These are phyloP conservation scores for Penicillium salamii DNA, from an alignment of 495 filamentous ascomycete species.

Conservation along the genomic window DNA sequence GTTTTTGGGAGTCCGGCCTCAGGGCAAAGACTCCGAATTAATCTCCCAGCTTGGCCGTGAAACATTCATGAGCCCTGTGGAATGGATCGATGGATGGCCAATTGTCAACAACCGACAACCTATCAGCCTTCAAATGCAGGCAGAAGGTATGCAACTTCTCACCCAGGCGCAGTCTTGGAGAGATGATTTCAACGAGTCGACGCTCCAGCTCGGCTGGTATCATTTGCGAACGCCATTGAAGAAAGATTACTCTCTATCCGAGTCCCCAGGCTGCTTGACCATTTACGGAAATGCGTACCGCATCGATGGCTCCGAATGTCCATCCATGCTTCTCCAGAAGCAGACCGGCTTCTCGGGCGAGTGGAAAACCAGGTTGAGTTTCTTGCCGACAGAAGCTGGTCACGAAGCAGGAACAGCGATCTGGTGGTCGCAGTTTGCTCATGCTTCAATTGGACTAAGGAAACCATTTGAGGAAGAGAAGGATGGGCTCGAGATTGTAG, in stretches of 20 bases:
- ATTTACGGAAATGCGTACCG: slow-evolving; percentile 3
- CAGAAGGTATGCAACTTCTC: neutral
- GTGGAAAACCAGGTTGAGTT: neutral
- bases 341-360: slow-evolving; percentile 1
- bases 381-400: neutral
- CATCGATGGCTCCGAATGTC: slow-evolving; percentile 2
- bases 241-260: slow-evolving; percentile 1
- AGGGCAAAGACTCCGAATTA: neutral
- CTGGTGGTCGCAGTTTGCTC: slow-evolving; percentile 3
- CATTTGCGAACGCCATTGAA: slow-evolving; percentile 4
- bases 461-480: neutral
- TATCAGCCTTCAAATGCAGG: slow-evolving; percentile 3
- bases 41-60: slow-evolving; percentile 1
- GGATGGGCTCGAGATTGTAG: neutral
- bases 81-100: slow-evolving; percentile 9
- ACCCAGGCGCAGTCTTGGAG: neutral
- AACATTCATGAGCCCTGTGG: slow-evolving; percentile 4
- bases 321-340: slow-evolving; percentile 5
- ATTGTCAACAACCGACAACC: slow-evolving; percentile 1
- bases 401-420: slow-evolving; percentile 5
- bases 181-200: neutral
- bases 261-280: neutral
- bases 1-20: slow-evolving; percentile 2
- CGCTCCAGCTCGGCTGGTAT: slow-evolving; percentile 1
- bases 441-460: slow-evolving; percentile 5